A percentile compares a stretch with the other conserved stretches of the same genome.
Conservation (phyloP, 306 rosid genomes). For the Mimosa pudica region DNA sequence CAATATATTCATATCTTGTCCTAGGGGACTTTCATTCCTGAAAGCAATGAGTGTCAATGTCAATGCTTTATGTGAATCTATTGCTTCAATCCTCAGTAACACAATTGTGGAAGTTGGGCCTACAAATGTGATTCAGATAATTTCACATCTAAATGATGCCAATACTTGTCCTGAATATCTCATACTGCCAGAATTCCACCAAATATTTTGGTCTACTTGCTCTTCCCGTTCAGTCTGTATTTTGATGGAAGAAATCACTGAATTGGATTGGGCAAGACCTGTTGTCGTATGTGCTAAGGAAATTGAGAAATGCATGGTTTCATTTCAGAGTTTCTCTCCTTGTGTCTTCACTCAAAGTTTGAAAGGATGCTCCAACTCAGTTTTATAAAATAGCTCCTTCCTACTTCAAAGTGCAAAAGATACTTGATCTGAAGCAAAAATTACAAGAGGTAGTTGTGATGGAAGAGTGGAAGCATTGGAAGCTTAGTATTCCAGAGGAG, state of each 20-base stretch:
- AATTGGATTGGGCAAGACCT: conserved; percentile 54
- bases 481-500: conserved; percentile 35
- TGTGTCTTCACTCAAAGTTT: conserved; percentile 37
- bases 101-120: conserved; percentile 45
- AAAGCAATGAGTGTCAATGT: conserved; percentile 41
- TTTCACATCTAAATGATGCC: conserved; percentile 49
- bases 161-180: conserved; percentile 37
- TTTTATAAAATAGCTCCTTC: conserved; percentile 50
- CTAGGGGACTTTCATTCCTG: conserved; percentile 55
- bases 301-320: conserved; percentile 46
- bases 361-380: conserved; percentile 37
- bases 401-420: conserved; percentile 44
- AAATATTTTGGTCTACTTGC: conserved; percentile 57
- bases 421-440: conserved; percentile 47
- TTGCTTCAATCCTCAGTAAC: conserved; percentile 45
- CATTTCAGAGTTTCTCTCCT: conserved; percentile 44
- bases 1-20: conserved; percentile 54
- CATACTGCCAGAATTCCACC: conserved; percentile 50
- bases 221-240: conserved; percentile 45
- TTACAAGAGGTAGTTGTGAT: conserved; percentile 40
- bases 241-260: conserved; percentile 61
- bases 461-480: conserved; percentile 67
- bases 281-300: conserved; percentile 51
- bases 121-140: conserved; percentile 56
- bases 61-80: conserved; percentile 38